A percentile compares a stretch with the other conserved stretches of the same genome.
phyloP scores from a whole-genome alignment of 2,329 filamentous ascomycete species.

The Colletotrichum sp. region DNA sequence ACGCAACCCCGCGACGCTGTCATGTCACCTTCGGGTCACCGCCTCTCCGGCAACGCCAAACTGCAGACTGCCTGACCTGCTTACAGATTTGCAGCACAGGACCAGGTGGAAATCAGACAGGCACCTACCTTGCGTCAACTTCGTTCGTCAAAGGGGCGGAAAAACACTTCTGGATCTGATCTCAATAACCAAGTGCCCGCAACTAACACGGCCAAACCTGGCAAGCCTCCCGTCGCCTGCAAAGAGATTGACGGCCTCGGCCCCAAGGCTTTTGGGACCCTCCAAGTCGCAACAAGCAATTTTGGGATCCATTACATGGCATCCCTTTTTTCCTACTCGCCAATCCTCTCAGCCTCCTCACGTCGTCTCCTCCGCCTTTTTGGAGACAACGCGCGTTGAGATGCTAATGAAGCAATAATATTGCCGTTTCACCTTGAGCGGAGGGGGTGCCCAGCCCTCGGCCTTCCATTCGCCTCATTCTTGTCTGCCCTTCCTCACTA shows the following conservation, averaged over 20 bases:
- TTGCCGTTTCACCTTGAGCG: slow-evolving; percentile 11
- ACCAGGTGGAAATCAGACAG: neutral
- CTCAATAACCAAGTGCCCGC: neutral
- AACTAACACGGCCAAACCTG: neutral
- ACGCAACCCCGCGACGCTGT: neutral
- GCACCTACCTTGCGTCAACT: neutral
- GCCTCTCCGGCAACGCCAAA: neutral
- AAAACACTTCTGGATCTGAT: neutral
- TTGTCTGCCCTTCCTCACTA: neutral
- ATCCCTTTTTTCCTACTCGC: neutral
- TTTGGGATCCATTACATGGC: neutral
- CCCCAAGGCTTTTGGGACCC: neutral
- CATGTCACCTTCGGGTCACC: slow-evolving; percentile 12
- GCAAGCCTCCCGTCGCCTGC: neutral
- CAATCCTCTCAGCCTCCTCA: neutral
- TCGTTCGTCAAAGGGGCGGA: neutral
- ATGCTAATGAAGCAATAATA: slow-evolving; percentile 13
- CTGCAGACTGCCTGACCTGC: neutral
- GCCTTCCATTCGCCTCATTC: slow-evolving; percentile 5
- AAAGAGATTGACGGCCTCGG: neutral
- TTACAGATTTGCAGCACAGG: neutral
- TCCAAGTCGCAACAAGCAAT: neutral
- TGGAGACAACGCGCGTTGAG: neutral
- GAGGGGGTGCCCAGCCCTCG: slow-evolving; percentile 1
- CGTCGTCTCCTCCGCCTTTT: neutral